Evolutionary conservation across 2,329 filamentous ascomycete genomes (phyloP).

Genomic region (Curvularia eragrostidis): DNA sequence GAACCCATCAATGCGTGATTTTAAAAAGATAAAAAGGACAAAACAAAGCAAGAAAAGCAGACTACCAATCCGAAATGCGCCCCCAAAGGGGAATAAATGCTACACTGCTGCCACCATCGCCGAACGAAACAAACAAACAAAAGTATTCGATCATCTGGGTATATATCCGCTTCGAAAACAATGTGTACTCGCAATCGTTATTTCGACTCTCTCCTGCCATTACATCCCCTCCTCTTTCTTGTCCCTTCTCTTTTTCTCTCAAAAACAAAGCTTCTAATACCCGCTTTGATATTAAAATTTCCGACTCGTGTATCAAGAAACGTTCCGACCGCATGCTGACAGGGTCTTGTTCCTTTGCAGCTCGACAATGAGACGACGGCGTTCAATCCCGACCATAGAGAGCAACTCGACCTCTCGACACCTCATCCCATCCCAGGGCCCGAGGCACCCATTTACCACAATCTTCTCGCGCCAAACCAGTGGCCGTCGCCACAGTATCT

Average conservation of each 20-base stretch:
- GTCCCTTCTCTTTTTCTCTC: not conserved
- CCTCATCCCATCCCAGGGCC: conserved; percentile 71
- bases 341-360: conserved; percentile 29
- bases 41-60: conserved; percentile 1
- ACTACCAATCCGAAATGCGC: conserved; percentile 1
- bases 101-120: not conserved
- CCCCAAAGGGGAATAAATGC: not conserved
- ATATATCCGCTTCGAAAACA: conserved; percentile 17
- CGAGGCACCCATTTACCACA: conserved; percentile 72
- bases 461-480: conserved; percentile 77
- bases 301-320: not conserved
- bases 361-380: conserved; percentile 71
- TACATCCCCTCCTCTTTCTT: not conserved
- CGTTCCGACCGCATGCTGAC: conserved; percentile 26
- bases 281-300: not conserved
- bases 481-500: conserved; percentile 73
- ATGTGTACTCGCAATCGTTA: conserved; percentile 14
- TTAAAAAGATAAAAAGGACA: not conserved
- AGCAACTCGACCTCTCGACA: conserved; percentile 87
- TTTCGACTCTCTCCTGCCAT: conserved; percentile 1
- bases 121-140: not conserved
- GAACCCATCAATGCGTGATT: not conserved
- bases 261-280: not conserved
- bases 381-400: conserved; percentile 76
- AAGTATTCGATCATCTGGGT: conserved; percentile 10